Conservation (phyloP, 2,329 filamentous ascomycete species). For the Colletotrichum sidae region DNA sequence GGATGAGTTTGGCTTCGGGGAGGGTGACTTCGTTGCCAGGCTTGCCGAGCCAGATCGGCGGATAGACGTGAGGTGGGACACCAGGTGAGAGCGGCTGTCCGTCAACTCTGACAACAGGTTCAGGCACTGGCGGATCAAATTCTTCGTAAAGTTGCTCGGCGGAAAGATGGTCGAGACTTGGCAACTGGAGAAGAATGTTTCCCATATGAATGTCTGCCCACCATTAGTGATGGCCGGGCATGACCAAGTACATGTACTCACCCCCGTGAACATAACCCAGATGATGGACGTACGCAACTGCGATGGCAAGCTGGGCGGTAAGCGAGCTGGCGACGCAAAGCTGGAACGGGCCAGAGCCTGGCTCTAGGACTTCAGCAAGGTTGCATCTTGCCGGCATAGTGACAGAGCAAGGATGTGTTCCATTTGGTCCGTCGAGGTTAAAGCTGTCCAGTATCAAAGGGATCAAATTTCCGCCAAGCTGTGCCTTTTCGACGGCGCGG, state of each 20-base stretch:
- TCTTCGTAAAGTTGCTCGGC: constrained; percentile 42
- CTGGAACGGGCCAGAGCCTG: constrained; percentile 40
- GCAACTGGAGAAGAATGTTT: constrained; percentile 48
- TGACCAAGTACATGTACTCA: constrained; percentile 15
- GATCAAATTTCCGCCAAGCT: constrained; percentile 28
- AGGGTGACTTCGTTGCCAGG: constrained; percentile 45
- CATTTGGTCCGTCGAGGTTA: constrained; percentile 43
- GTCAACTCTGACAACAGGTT: constrained; percentile 40
- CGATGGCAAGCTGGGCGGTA: constrained; percentile 45
- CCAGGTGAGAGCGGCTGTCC: constrained; percentile 38
- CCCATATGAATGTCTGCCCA: constrained; percentile 47
- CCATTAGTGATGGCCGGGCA: constrained; percentile 11
- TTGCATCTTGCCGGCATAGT: constrained; percentile 43
- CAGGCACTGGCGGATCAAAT: constrained; percentile 40
- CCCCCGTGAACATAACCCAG: constrained; percentile 48
- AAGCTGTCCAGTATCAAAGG: constrained; percentile 42
- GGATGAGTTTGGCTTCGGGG: constrained; percentile 39
- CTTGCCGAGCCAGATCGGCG: constrained; percentile 50
- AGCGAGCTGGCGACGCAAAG: constrained; percentile 44
- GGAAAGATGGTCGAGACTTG: constrained; percentile 40
- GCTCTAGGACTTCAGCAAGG: constrained; percentile 40
- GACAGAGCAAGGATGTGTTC: constrained; percentile 45
- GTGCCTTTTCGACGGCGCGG: background rate
- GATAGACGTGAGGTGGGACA: constrained; percentile 45
- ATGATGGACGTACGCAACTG: constrained; percentile 45